Evolutionary conservation across 169 alveolate genomes (phyloP).

Genomic region (Blepharisma undulans): DNA sequence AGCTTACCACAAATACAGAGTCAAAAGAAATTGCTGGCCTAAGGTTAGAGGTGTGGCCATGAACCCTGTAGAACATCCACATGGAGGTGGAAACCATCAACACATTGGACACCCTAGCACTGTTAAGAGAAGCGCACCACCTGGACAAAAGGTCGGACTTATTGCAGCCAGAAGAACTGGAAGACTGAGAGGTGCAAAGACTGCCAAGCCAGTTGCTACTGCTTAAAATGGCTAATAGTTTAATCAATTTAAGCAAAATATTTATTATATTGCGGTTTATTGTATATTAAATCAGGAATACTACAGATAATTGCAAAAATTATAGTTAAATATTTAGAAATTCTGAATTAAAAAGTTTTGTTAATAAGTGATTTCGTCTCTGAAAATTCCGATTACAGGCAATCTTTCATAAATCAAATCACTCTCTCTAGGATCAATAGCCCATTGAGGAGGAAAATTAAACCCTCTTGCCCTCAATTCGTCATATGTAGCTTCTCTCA

Average conservation of each 20-base stretch:
- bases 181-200: slow-evolving; percentile 91
- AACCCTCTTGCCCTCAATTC: slow-evolving; percentile 75
- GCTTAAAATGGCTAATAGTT: neutral
- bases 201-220: neutral
- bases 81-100: slow-evolving; percentile 99
- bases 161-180: slow-evolving; percentile 99
- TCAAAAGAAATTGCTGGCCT: slow-evolving; percentile 99
- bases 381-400: neutral
- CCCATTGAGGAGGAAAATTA: slow-evolving; percentile 80
- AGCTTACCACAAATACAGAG: slow-evolving; percentile 96
- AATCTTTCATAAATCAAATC: slow-evolving; percentile 3
- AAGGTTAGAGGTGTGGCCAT: slow-evolving; percentile 99
- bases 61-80: slow-evolving; percentile 99
- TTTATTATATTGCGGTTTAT: too few relatives aligned
- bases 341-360: too few relatives aligned
- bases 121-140: slow-evolving; percentile 96
- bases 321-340: neutral
- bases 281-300: too few relatives aligned
- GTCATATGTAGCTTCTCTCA: slow-evolving; percentile 79
- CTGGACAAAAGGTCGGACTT: slow-evolving; percentile 99
- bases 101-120: slow-evolving; percentile 99
- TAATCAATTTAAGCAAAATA: neutral
- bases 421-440: slow-evolving; percentile 53
- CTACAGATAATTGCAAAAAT: too few relatives aligned
- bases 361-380: slow-evolving; percentile 33